Percentiles rank a stretch among this genome's conserved stretches.
These are phyloP conservation scores for Bocquillonia castaneifolia DNA, from an alignment of 441 rosid genomes.

Conservation along the genomic window DNA sequence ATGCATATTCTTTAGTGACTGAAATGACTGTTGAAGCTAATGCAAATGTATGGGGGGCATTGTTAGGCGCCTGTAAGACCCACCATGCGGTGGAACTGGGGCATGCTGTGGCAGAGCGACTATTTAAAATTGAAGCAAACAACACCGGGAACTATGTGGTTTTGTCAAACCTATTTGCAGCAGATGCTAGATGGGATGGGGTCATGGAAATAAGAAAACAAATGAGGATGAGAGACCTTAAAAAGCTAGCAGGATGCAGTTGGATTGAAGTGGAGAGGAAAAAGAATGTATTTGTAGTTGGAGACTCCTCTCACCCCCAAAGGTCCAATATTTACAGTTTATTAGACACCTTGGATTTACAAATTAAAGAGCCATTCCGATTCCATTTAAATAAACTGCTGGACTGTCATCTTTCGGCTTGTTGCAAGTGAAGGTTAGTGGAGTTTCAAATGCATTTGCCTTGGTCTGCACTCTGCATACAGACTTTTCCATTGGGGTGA, in stretches of 20 bases:
- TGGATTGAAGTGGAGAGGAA: constrained; percentile 73
- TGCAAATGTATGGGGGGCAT: constrained; percentile 66
- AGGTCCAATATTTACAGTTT: constrained; percentile 40
- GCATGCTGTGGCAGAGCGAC: constrained; percentile 45
- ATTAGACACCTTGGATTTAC: constrained; percentile 41
- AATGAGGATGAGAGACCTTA: constrained; percentile 60
- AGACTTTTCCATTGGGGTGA: neutral
- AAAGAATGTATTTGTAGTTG: constrained; percentile 61
- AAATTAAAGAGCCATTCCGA: constrained; percentile 49
- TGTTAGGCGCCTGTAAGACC: constrained; percentile 70
- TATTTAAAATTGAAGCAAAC: constrained; percentile 54
- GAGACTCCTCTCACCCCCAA: constrained; percentile 60
- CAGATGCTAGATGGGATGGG: constrained; percentile 66
- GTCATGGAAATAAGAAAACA: constrained; percentile 68
- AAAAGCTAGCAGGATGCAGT: constrained; percentile 82
- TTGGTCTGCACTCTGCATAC: neutral
- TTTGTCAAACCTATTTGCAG: constrained; percentile 75
- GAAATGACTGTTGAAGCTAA: constrained; percentile 57
- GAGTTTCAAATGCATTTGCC: neutral
- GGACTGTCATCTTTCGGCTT: constrained; percentile 16
- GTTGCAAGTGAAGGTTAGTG: constrained; percentile 17
- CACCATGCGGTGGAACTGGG: constrained; percentile 63
- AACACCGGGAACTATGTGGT: constrained; percentile 61
- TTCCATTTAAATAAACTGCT: constrained; percentile 27
- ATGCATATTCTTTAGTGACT: constrained; percentile 55